These are phyloP conservation scores for Piloderma croceum DNA, from an alignment of 768 basidiomycete species.

Conservation along the genomic window DNA sequence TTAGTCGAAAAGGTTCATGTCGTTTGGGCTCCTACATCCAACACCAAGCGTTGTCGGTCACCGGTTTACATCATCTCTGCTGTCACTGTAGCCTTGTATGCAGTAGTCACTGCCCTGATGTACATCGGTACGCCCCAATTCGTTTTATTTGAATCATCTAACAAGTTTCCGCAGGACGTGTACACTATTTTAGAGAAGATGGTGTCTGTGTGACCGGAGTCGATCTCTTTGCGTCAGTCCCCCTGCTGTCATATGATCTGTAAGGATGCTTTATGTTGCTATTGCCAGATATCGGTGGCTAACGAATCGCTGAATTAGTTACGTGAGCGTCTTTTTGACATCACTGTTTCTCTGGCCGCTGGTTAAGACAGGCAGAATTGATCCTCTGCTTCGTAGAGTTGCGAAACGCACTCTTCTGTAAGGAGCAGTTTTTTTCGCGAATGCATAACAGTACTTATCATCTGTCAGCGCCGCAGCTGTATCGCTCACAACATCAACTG, in stretches of 20 bases:
- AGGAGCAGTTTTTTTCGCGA: slow-evolving; percentile 9
- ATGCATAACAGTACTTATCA: neutral
- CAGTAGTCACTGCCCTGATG: slow-evolving; percentile 34
- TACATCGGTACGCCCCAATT: slow-evolving; percentile 29
- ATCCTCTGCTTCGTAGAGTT: slow-evolving; percentile 29
- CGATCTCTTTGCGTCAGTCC: slow-evolving; percentile 36
- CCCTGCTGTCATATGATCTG: slow-evolving; percentile 44
- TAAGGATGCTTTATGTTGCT: slow-evolving; percentile 19
- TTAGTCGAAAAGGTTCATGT: slow-evolving; percentile 43
- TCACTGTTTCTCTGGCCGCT: slow-evolving; percentile 45
- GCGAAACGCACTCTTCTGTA: slow-evolving; percentile 40
- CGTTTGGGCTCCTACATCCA: slow-evolving; percentile 36
- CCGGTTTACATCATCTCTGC: slow-evolving; percentile 38
- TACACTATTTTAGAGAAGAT: slow-evolving; percentile 30
- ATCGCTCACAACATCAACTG: slow-evolving; percentile 43
- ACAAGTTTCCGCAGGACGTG: slow-evolving; percentile 26
- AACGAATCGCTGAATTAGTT: slow-evolving; percentile 12
- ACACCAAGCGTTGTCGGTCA: slow-evolving; percentile 31
- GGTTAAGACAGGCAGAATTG: slow-evolving; percentile 28
- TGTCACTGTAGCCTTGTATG: slow-evolving; percentile 31
- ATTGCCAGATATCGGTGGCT: too few relatives aligned
- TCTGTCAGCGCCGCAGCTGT: slow-evolving; percentile 36
- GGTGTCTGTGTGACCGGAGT: slow-evolving; percentile 45
- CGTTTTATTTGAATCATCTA: neutral
- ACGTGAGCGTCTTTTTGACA: slow-evolving; percentile 35